phyloP scores from a whole-genome alignment of 345 rosid genomes.

The Eucalyptus tenuipes region DNA sequence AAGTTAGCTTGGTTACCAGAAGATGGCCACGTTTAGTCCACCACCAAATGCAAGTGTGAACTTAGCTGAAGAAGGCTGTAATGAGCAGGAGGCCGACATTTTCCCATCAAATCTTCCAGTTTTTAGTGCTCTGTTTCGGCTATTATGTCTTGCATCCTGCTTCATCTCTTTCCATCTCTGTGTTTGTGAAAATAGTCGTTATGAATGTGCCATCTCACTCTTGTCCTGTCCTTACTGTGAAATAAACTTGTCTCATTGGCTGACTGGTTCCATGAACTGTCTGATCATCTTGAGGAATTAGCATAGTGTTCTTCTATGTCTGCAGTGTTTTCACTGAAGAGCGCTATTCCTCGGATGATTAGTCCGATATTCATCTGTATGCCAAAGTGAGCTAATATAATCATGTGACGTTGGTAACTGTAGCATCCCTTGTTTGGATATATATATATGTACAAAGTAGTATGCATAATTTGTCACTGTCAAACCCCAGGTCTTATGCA shows the following conservation, averaged over 20 bases:
- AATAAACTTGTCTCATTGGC: not conserved
- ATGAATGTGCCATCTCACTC: not conserved
- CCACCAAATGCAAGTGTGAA: not conserved
- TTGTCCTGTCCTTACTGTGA: not conserved
- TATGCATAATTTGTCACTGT: not conserved
- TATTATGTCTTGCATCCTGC: not conserved
- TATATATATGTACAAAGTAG: not conserved
- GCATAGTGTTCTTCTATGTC: not conserved
- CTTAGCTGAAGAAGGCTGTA: not conserved
- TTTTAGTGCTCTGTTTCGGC: not conserved
- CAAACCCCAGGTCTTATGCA: not conserved
- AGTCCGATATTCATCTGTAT: not conserved
- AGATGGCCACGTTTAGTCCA: not conserved
- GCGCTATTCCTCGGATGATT: not conserved
- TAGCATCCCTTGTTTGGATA: not conserved
- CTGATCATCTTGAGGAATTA: not conserved
- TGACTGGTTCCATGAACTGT: not conserved
- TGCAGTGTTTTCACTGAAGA: not conserved
- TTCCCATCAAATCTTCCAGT: not conserved
- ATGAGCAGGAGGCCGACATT: not conserved
- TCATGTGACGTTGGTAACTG: not conserved
- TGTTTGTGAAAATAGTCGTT: not conserved
- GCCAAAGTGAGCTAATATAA: not conserved
- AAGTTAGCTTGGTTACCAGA: not conserved
- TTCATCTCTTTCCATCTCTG: not conserved